Base-by-base conservation (phyloP, 2,329 filamentous ascomycete species). In the Monilinia vaccinii-corymbosi region DNA sequence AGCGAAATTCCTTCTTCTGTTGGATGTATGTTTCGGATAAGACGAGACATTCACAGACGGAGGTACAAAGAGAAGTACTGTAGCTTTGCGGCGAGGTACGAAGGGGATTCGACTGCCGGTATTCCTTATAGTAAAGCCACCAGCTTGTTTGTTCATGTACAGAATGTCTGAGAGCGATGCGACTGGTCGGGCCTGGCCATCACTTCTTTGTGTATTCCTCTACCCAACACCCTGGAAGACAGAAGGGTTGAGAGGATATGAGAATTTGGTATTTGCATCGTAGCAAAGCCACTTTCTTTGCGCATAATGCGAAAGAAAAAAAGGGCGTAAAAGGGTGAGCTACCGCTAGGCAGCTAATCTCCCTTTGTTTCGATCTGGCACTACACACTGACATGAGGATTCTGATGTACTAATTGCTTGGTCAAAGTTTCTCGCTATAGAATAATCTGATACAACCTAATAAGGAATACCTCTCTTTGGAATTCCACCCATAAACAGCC, bases 1-100 rank as follows among this genome's bases (percentile, higher is more conserved):
- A 34, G 38, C 51, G n/a, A 32, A 55, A 55, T 55, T 55, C 51
- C 51, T 55, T 44, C 51, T 55, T 38, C 25, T 55, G n/a, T 55
- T 44, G 51, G 28, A 18, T 11, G 36, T 11, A 23, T 44, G 51
- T 55, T 55, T 55, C 51, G 51, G 51, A 21, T 32, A 32, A 34
- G n/a, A 32, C 40, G 8, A 55, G 51, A 55, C 51, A 55, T 55
- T 34, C 16, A 44, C n/a, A 55, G 21, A 32, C 38, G n/a, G 44
- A 32, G 8, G 38, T 55, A 44, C 38, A 55, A 55, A 55, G 38
- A 44, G 51, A 18, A n/a, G 16, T 18, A 32, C 38, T 44, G 38
- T 44, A 11, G 51, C 51, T 44, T 44, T 55, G 38, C 51, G 51
- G 51, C 38, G 38, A 55, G n/a, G 38, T 44, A 44, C 38, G 38